phyloP scores from a whole-genome alignment of 2,329 filamentous ascomycete species.

The Ilyonectria destructans region DNA sequence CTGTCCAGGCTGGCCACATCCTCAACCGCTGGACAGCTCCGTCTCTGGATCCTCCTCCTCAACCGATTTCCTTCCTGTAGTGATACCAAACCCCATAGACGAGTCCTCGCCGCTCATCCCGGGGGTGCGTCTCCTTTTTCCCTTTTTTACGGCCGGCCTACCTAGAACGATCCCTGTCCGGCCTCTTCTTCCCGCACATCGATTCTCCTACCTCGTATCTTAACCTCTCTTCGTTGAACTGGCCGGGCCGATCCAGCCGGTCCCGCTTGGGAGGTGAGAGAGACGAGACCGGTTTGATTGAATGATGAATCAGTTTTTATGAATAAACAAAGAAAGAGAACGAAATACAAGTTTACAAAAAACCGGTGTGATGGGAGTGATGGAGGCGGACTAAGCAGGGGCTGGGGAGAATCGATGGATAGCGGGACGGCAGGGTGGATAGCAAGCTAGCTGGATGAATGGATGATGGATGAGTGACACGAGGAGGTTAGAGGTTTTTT shows the following conservation, averaged over 20 bases:
- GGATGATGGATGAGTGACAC: slow-evolving; percentile 26
- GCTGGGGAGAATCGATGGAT: slow-evolving; percentile 4
- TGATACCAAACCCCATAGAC: slow-evolving; percentile 53
- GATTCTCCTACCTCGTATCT: slow-evolving; percentile 1
- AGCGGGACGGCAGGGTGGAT: slow-evolving; percentile 10
- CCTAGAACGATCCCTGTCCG: slow-evolving; percentile 18
- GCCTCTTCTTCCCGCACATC: slow-evolving; percentile 14
- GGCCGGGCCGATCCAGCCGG: slow-evolving; percentile 22
- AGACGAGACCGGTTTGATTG: slow-evolving; percentile 16
- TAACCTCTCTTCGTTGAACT: background rate
- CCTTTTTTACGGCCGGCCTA: slow-evolving; percentile 17
- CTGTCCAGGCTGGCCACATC: slow-evolving; percentile 7
- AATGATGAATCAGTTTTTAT: slow-evolving; percentile 33
- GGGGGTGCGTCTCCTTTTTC: slow-evolving; percentile 39
- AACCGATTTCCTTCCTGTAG: slow-evolving; percentile 51
- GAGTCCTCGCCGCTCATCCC: slow-evolving; percentile 39
- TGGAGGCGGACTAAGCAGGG: background rate
- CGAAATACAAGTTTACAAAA: slow-evolving; percentile 30
- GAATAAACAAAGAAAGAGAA: slow-evolving; percentile 33
- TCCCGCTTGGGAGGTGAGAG: slow-evolving; percentile 16
- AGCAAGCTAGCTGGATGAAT: slow-evolving; percentile 16
- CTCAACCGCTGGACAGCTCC: slow-evolving; percentile 11
- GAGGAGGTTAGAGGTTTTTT: slow-evolving; percentile 27
- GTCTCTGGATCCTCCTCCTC: slow-evolving; percentile 30
- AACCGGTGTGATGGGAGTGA: slow-evolving; percentile 16